Evolutionary conservation across 768 basidiomycete genomes (phyloP).

Genomic region (Pholiota conissans): DNA sequence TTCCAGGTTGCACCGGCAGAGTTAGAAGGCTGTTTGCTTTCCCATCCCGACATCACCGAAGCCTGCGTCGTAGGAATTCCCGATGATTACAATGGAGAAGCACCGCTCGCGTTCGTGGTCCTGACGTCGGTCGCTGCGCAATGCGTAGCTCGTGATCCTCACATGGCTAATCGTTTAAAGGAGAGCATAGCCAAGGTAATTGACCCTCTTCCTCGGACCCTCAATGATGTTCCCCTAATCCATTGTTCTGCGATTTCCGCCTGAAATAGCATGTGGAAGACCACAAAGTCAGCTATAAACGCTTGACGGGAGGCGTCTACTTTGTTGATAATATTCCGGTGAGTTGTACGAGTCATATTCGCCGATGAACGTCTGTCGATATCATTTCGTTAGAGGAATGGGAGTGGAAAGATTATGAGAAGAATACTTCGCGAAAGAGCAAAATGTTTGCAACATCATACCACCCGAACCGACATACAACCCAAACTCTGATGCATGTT

Average conservation of each 20-base stretch:
- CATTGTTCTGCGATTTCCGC: too few species aligned
- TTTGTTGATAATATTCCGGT: conserved; percentile 36
- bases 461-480: not conserved
- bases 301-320: conserved; percentile 42
- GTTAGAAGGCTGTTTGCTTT: conserved; percentile 49
- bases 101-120: conserved; percentile 64
- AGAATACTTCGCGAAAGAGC: conserved; percentile 36
- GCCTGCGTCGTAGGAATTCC: conserved; percentile 61
- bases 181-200: conserved; percentile 43
- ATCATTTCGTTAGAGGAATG: conserved; percentile 40
- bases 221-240: too few species aligned
- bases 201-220: not conserved
- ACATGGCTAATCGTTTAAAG: conserved; percentile 31
- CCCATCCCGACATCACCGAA: conserved; percentile 57
- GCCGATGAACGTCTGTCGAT: not conserved
- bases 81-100: conserved; percentile 62
- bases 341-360: not conserved
- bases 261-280: conserved; percentile 54
- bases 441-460: conserved; percentile 1
- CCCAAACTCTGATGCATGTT: not conserved
- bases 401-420: conserved; percentile 55
- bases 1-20: conserved; percentile 59
- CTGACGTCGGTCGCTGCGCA: conserved; percentile 39
- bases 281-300: conserved; percentile 51
- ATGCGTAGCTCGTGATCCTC: conserved; percentile 25